phyloP scores from a whole-genome alignment of 306 rosid species.

The Canavalia ensiformis region DNA sequence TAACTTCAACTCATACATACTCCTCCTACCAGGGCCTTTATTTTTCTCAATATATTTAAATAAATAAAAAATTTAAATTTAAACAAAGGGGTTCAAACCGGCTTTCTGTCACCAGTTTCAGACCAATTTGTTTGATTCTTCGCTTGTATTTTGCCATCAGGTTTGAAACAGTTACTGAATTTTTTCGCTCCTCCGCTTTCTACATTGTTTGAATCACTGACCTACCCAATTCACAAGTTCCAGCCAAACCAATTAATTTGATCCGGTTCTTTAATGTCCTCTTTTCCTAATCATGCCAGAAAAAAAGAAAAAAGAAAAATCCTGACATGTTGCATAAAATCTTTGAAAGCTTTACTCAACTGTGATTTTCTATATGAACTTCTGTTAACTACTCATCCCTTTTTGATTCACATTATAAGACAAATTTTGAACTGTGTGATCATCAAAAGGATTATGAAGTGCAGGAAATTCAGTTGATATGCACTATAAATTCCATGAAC shows the following conservation, averaged over 20 bases:
- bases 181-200: neutral
- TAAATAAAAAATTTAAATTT: neutral
- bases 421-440: neutral
- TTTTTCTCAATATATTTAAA: neutral
- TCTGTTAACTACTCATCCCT: neutral
- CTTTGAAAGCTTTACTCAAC: neutral
- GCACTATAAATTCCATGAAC: neutral
- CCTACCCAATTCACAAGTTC: neutral
- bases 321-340: neutral
- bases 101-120: neutral
- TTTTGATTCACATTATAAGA: slow-evolving; percentile 7
- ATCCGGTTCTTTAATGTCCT: neutral
- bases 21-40: neutral
- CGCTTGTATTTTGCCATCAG: neutral
- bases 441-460: slow-evolving; percentile 8
- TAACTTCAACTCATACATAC: neutral
- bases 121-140: too few relatives aligned
- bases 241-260: neutral
- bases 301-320: too few relatives aligned
- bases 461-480: neutral
- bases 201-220: neutral
- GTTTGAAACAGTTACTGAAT: neutral
- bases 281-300: neutral
- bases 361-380: slow-evolving; percentile 8
- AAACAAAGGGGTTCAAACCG: neutral